These are phyloP conservation scores for Fusarium sp. DNA, from an alignment of 2,329 filamentous ascomycete genomes.

Conservation along the genomic window DNA sequence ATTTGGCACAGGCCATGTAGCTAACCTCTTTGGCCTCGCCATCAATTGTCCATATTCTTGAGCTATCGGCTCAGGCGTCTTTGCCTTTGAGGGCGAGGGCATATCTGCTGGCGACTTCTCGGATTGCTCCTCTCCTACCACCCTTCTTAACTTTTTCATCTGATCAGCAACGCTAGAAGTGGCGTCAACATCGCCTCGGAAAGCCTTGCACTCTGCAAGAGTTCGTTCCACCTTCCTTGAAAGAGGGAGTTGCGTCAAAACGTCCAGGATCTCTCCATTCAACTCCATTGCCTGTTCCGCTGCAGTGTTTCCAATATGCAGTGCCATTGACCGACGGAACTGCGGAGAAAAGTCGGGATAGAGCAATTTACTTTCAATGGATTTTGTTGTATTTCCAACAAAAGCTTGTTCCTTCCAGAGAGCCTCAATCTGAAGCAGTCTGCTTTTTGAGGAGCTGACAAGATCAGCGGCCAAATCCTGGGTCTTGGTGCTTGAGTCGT, in stretches of 20 bases:
- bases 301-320: slow-evolving; percentile 47
- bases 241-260: slow-evolving; percentile 22
- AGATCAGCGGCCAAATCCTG: not conserved
- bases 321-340: slow-evolving; percentile 53
- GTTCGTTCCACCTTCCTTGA: slow-evolving; percentile 13
- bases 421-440: slow-evolving; percentile 55
- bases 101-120: slow-evolving; percentile 6
- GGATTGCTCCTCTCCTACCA: not conserved
- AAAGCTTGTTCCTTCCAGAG: slow-evolving; percentile 53
- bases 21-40: slow-evolving; percentile 30
- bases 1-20: slow-evolving; percentile 39
- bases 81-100: slow-evolving; percentile 10
- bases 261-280: slow-evolving; percentile 39
- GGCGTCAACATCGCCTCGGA: slow-evolving; percentile 8
- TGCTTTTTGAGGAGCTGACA: slow-evolving; percentile 41
- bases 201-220: slow-evolving; percentile 30
- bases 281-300: slow-evolving; percentile 43
- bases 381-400: slow-evolving; percentile 50
- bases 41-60: slow-evolving; percentile 15
- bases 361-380: slow-evolving; percentile 57
- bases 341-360: slow-evolving; percentile 49
- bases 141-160: not conserved
- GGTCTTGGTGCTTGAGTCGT: not conserved
- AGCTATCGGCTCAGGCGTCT: slow-evolving; percentile 24
- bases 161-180: not conserved